Conservation (phyloP, 768 basidiomycete species). For the Lactarius akahatsu region DNA sequence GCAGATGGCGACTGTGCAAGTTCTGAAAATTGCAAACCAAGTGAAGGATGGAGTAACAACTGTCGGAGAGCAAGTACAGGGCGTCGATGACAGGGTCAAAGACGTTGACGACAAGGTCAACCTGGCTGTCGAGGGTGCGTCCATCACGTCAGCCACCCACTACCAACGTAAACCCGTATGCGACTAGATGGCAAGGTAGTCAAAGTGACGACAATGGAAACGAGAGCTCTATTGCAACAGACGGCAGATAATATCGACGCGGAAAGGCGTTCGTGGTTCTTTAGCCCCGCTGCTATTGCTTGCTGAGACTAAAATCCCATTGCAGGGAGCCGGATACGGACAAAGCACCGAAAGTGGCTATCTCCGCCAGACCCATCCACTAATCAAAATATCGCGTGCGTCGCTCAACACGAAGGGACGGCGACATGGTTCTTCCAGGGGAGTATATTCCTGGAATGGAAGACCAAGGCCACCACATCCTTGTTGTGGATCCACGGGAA, state of each 20-base stretch:
- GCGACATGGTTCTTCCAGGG: background rate
- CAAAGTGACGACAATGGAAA: too few species aligned
- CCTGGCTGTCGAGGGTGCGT: too few species aligned
- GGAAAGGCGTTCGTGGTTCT: background rate
- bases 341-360: background rate
- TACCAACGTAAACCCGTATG: too few species aligned
- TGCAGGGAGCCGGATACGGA: background rate
- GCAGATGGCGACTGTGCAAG: background rate
- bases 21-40: background rate
- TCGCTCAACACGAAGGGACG: background rate
- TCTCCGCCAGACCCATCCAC: background rate
- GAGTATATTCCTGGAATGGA: background rate
- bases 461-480: background rate
- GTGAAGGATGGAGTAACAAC: too few species aligned
- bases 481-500: constrained; percentile 11
- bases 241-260: too few species aligned
- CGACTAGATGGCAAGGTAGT: too few species aligned
- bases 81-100: too few species aligned
- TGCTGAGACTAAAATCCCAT: background rate
- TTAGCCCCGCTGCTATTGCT: background rate
- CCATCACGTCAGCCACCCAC: too few species aligned
- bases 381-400: background rate
- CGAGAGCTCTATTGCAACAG: too few species aligned
- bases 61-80: too few species aligned
- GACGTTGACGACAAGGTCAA: too few species aligned